Conservation (phyloP, 164 flowering plant species). For the Cinnamomum micranthum region DNA sequence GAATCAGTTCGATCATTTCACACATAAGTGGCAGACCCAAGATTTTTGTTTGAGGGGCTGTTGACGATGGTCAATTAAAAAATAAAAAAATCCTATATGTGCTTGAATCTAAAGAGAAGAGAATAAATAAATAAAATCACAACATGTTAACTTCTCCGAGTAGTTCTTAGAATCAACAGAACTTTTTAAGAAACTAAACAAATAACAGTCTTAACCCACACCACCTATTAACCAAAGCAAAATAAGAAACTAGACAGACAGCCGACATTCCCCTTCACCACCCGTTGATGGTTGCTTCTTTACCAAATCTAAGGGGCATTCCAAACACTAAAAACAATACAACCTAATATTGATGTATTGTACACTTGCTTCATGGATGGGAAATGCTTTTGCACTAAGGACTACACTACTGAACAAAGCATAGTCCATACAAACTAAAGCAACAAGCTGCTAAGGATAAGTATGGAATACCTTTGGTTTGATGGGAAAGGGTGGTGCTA, state of each 20-base stretch:
- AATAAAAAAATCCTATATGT: constrained; percentile 1
- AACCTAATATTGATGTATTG: constrained; percentile 17
- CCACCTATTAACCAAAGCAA: constrained; percentile 1
- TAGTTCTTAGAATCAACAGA: constrained; percentile 13
- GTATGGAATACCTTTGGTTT: not conserved
- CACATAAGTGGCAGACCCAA: too few species aligned
- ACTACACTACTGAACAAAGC: not conserved
- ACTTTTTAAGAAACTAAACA: not conserved
- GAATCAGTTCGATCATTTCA: too few species aligned
- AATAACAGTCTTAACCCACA: too few species aligned
- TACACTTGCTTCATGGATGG: constrained; percentile 16
- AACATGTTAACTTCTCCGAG: constrained; percentile 10
- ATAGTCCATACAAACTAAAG: not conserved
- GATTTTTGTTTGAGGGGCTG: too few species aligned
- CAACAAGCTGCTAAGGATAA: not conserved
- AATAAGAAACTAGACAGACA: not conserved
- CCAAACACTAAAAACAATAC: constrained; percentile 9
- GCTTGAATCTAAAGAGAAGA: constrained; percentile 13
- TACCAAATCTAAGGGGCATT: not conserved
- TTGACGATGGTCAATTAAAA: too few species aligned
- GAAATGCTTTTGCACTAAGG: not conserved
- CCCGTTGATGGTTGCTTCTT: constrained; percentile 6
- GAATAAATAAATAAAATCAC: constrained; percentile 1
- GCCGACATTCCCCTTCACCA: not conserved
- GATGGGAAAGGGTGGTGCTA: not conserved